Evolutionary conservation across 352 stramenopile genomes (phyloP).

Genomic region (Pythium folliculosum): DNA sequence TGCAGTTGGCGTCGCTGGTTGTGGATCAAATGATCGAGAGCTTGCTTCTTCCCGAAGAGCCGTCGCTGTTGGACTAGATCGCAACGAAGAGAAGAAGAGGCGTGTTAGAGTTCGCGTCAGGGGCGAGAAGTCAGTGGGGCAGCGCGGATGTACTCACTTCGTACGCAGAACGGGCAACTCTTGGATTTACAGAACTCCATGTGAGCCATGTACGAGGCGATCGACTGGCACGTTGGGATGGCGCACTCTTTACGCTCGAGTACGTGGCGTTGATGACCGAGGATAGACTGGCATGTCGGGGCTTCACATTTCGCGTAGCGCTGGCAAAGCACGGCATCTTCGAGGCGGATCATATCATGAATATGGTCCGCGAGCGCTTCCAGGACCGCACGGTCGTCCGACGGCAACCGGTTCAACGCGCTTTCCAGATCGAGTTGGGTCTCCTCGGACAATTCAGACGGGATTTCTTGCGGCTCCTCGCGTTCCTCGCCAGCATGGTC

Average conservation of each 20-base stretch:
- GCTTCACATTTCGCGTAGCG: conserved; percentile 34
- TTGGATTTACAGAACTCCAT: conserved; percentile 24
- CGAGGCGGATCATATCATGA: conserved; percentile 31
- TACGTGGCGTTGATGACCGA: conserved; percentile 28
- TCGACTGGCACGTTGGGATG: conserved; percentile 26
- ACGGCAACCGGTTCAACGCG: conserved; percentile 29
- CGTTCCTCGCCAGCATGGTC: conserved; percentile 1
- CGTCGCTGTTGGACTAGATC: conserved; percentile 26
- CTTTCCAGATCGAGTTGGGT: conserved; percentile 30
- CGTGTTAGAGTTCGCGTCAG: background rate
- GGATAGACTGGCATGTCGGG: conserved; percentile 18
- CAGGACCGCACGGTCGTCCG: conserved; percentile 27
- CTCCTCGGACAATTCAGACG: conserved; percentile 18
- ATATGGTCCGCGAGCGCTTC: conserved; percentile 42
- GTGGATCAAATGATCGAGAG: conserved; percentile 22
- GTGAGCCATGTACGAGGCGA: conserved; percentile 33
- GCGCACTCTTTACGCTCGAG: conserved; percentile 26
- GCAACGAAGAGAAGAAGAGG: background rate
- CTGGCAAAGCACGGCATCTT: conserved; percentile 36
- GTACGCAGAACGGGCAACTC: conserved; percentile 39
- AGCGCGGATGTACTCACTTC: conserved; percentile 26
- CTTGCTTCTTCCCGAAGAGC: conserved; percentile 28
- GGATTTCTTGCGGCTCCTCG: conserved; percentile 26
- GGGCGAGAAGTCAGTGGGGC: background rate
- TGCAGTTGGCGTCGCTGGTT: conserved; percentile 26